Percentiles rank a stretch among this genome's conserved stretches.
Conservation (phyloP, 257 asterid genomes). For the Hygrophila difformis region DNA sequence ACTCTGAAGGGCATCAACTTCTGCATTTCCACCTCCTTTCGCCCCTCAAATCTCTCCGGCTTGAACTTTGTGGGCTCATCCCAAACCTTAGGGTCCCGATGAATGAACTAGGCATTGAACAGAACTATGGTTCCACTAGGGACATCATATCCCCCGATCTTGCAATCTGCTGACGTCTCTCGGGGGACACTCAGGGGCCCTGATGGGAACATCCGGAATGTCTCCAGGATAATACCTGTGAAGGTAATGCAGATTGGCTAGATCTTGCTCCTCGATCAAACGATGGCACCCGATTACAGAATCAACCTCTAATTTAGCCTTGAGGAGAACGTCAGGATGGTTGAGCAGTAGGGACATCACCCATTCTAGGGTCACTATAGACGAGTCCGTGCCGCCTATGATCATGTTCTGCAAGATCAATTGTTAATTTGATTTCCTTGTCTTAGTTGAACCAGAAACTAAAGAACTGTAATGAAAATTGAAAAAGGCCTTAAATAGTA, state of each 20-base stretch:
- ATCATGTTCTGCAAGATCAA: slow-evolving; percentile 12
- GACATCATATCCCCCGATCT: slow-evolving; percentile 28
- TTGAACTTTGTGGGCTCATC: slow-evolving; percentile 21
- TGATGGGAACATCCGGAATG: slow-evolving; percentile 18
- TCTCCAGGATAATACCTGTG: slow-evolving; percentile 12
- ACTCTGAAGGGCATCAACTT: slow-evolving; percentile 31
- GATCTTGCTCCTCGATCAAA: slow-evolving; percentile 8
- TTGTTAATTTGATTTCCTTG: too few species aligned
- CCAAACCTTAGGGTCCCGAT: slow-evolving; percentile 27
- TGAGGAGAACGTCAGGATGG: slow-evolving; percentile 10
- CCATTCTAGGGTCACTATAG: slow-evolving; percentile 20
- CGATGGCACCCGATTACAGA: not conserved
- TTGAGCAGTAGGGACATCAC: slow-evolving; percentile 18
- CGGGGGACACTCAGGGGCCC: slow-evolving; percentile 34
- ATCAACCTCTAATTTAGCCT: slow-evolving; percentile 16
- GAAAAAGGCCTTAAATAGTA: too few species aligned
- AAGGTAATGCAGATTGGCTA: slow-evolving; percentile 16
- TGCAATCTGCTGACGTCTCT: slow-evolving; percentile 30
- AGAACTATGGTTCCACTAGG: slow-evolving; percentile 29
- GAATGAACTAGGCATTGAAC: slow-evolving; percentile 35
- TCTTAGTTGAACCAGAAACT: too few species aligned
- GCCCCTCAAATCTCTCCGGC: slow-evolving; percentile 33
- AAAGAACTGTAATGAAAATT: too few species aligned
- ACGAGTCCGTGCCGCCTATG: slow-evolving; percentile 17
- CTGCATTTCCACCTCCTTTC: slow-evolving; percentile 15